Conservation (phyloP, 352 stramenopile genomes). For the Globisporangium apiculatum region DNA sequence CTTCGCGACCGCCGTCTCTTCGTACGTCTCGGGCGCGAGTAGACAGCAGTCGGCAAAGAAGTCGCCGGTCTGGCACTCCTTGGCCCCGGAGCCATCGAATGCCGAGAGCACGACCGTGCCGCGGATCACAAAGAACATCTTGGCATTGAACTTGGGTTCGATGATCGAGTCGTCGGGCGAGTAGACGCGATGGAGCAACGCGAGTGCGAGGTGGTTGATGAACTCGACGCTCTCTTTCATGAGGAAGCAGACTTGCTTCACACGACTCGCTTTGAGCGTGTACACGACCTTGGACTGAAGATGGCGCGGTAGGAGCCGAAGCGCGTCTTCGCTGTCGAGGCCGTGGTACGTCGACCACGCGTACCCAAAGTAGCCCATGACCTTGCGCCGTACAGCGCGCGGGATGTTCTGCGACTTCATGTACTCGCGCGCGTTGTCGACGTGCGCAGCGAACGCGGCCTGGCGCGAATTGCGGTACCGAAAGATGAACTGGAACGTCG, state of each 20-base stretch:
- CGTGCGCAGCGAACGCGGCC: conserved; percentile 41
- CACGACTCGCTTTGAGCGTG: conserved; percentile 49
- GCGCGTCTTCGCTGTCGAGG: conserved; percentile 47
- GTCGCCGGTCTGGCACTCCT: conserved; percentile 56
- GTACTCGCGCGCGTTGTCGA: conserved; percentile 64
- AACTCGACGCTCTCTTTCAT: conserved; percentile 67
- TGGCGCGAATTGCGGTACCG: conserved; percentile 46
- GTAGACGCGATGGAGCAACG: conserved; percentile 44
- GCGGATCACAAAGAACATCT: conserved; percentile 73
- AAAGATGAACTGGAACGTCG: conserved; percentile 71
- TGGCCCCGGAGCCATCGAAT: conserved; percentile 37
- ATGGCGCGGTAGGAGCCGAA: conserved; percentile 56
- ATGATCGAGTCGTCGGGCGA: conserved; percentile 57
- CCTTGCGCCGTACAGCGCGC: conserved; percentile 32
- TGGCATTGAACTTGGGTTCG: conserved; percentile 59
- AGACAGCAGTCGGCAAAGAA: conserved; percentile 67
- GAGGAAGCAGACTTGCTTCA: conserved; percentile 65
- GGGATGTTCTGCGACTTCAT: conserved; percentile 68
- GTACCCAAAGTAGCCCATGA: conserved; percentile 63
- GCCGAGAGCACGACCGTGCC: conserved; percentile 40
- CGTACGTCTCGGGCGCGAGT: conserved; percentile 42
- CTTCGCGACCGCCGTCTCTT: conserved; percentile 66
- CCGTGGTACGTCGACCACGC: conserved; percentile 54
- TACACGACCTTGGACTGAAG: conserved; percentile 57
- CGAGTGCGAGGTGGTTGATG: conserved; percentile 48